Evolutionary conservation across 306 rosid genomes (phyloP).

Genomic region (Inga leiocalycina): DNA sequence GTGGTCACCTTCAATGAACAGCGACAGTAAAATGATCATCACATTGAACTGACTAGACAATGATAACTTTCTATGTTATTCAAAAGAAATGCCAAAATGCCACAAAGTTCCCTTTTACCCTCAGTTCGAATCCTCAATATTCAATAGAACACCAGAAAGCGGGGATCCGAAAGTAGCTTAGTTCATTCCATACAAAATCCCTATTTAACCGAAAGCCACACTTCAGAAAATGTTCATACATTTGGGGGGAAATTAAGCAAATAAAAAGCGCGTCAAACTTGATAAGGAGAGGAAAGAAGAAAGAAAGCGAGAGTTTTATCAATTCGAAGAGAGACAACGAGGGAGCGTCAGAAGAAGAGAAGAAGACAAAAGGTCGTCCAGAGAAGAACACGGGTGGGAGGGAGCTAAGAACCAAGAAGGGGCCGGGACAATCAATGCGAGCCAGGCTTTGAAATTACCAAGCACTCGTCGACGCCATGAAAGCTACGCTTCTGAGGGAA

Average conservation of each 20-base stretch:
- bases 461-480: constrained; percentile 47
- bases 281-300: constrained; percentile 2
- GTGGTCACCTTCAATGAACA: constrained; percentile 24
- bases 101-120: constrained; percentile 26
- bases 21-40: constrained; percentile 11
- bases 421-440: constrained; percentile 45
- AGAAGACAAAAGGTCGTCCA: constrained; percentile 37
- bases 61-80: not conserved
- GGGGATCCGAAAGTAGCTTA: constrained; percentile 40
- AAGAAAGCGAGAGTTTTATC: constrained; percentile 4
- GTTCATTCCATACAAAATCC: constrained; percentile 22
- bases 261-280: constrained; percentile 9
- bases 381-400: constrained; percentile 34
- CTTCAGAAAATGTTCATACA: not conserved
- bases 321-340: constrained; percentile 35
- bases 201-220: constrained; percentile 19
- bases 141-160: constrained; percentile 13
- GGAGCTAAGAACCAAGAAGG: constrained; percentile 13
- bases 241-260: not conserved
- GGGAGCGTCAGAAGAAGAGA: constrained; percentile 31
- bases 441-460: constrained; percentile 52
- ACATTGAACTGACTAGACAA: constrained; percentile 10
- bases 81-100: constrained; percentile 18
- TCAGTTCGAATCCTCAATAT: constrained; percentile 9
- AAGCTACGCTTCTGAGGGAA: constrained; percentile 52